Percentiles rank a stretch among this genome's conserved stretches.
phyloP scores from a whole-genome alignment of 139 green algal genomes.

The Chlorella sp. region DNA sequence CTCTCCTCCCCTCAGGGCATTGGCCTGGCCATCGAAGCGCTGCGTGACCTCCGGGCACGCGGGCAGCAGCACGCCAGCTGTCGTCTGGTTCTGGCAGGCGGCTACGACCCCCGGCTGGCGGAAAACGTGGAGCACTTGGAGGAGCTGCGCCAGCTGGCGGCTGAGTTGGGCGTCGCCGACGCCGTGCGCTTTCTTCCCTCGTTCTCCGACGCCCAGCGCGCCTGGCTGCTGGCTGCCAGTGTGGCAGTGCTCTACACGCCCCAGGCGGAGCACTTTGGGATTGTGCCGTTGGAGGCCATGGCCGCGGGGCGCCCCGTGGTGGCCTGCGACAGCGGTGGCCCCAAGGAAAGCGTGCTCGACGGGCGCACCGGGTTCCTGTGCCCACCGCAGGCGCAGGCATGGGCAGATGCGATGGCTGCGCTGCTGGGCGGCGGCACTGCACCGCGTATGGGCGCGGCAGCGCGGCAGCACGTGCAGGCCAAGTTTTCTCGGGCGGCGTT shows the following conservation, averaged over 20 bases:
- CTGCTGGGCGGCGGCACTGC: slow-evolving; percentile 41
- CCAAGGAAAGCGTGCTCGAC: slow-evolving; percentile 79
- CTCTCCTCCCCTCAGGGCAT: slow-evolving; percentile 56
- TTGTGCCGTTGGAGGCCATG: slow-evolving; percentile 98
- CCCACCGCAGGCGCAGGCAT: slow-evolving; percentile 56
- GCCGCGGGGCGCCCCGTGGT: slow-evolving; percentile 85
- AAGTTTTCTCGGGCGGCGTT: slow-evolving; percentile 80
- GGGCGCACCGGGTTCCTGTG: slow-evolving; percentile 77
- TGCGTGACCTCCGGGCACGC: slow-evolving; percentile 42
- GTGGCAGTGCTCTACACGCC: slow-evolving; percentile 91
- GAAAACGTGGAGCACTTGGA: slow-evolving; percentile 91
- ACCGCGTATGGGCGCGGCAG: slow-evolving; percentile 62
- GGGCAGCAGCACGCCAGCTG: background rate
- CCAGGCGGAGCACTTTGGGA: slow-evolving; percentile 97
- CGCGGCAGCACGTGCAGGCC: slow-evolving; percentile 66
- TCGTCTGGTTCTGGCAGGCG: slow-evolving; percentile 80
- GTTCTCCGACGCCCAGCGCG: slow-evolving; percentile 82
- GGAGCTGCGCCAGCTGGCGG: slow-evolving; percentile 74
- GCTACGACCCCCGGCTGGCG: slow-evolving; percentile 87
- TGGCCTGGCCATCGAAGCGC: slow-evolving; percentile 83
- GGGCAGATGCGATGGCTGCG: slow-evolving; percentile 65
- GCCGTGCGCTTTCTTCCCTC: slow-evolving; percentile 86
- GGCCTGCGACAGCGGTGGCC: slow-evolving; percentile 87
- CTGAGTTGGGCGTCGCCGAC: slow-evolving; percentile 60
- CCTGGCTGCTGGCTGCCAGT: slow-evolving; percentile 71